Evolutionary conservation across 2,329 filamentous ascomycete species (phyloP).

Genomic region (Zymoseptoria ardabiliae): DNA sequence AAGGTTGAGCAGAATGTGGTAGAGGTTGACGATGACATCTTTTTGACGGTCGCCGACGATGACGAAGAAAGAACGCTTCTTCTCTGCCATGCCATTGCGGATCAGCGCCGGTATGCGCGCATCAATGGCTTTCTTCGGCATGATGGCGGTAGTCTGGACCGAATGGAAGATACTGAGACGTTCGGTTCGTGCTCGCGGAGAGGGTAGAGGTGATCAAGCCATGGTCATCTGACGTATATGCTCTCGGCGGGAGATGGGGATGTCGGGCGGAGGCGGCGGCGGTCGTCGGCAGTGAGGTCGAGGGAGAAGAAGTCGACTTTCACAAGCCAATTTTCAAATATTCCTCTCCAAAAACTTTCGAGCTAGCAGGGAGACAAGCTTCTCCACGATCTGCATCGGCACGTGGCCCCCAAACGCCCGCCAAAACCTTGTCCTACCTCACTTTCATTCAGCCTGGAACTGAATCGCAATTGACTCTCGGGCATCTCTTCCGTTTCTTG

Average conservation of each 20-base stretch:
- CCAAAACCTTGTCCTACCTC: neutral
- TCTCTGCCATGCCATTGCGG: slow-evolving; percentile 84
- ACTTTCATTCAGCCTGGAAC: neutral
- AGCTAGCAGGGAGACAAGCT: neutral
- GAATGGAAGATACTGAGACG: neutral
- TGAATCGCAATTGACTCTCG: neutral
- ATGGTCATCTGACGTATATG: neutral
- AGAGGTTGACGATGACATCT: slow-evolving; percentile 90
- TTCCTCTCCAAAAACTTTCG: neutral
- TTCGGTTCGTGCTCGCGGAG: neutral
- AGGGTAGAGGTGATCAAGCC: neutral
- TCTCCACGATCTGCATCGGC: neutral
- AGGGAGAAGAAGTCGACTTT: neutral
- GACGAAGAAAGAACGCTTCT: slow-evolving; percentile 97
- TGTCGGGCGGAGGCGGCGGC: neutral
- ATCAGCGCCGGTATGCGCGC: slow-evolving; percentile 86
- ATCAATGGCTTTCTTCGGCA: slow-evolving; percentile 60
- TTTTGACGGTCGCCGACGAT: slow-evolving; percentile 91
- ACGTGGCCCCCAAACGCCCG: neutral
- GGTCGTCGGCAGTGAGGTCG: neutral
- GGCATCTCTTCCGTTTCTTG: neutral
- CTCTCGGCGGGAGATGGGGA: neutral
- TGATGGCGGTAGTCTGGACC: slow-evolving; percentile 22
- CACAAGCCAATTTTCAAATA: neutral
- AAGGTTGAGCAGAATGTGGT: slow-evolving; percentile 85